Evolutionary conservation across 768 basidiomycete genomes (phyloP), one percentile per base, ranked within the genome.

Genomic region (Mycena rosella): DNA sequence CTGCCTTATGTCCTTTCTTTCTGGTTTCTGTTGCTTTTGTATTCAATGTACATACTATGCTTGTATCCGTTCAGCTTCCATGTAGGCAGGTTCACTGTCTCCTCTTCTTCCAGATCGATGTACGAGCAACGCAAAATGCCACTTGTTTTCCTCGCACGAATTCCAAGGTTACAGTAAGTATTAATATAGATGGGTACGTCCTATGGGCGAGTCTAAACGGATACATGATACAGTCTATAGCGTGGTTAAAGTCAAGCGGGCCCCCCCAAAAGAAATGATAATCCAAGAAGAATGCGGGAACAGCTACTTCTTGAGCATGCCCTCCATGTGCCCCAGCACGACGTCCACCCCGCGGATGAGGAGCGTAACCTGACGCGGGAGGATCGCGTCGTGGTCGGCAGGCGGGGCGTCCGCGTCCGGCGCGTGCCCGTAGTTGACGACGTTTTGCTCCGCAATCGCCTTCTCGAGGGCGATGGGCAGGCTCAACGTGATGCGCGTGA

Each of bases 381-480:
- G 80, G 9, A 92, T 76, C 4, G 74, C 65, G 15, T 60, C 59
- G 51, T 59, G 52, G 30, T 64, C 58, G 27, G 52, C 45, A 17
- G 32, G 5, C 52, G 13, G 58, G 7, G 26, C 49, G 15, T 61
- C 68, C 22, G 29, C 48, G 48, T 60, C 61, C 13, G 56, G 17
- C 24, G 29, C 54, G 65, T 60, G 51, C 22, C 56, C 55, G 62
- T 63, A 63, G 54, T 68, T 75, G 27, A 18, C 29, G 27, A 18
- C 29, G 34, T 78, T 76, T 70, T 86, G 84, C 44, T 89, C 85
- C 38, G 82, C 82, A 64, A 95, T 79, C 0, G 92, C 93, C 47
- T 80, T 83, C 74, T 96, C 94, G 20, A 95, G 82, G 0, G 87
- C 89, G 64, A 93, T 85, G 3, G 93, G 93, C 11, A 95, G 84